A percentile compares a stretch with the other conserved stretches of the same genome.
These are phyloP conservation scores for Backusella sp. DNA, from an alignment of 192 early-diverging fungal species.

Conservation along the genomic window DNA sequence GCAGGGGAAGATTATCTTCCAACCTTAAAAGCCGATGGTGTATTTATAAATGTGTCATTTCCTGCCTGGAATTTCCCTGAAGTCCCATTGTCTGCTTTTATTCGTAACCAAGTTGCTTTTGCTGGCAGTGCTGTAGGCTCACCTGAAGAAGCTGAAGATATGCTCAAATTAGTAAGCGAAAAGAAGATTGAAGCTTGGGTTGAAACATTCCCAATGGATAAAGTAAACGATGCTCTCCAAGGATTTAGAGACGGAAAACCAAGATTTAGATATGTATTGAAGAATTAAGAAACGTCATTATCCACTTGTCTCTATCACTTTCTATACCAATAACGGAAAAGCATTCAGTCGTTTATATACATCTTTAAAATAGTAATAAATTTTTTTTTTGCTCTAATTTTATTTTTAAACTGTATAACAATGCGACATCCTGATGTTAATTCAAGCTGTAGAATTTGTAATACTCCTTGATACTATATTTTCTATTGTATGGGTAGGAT, in stretches of 20 bases:
- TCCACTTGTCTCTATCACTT: too few relatives aligned
- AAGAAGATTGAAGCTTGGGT: slow-evolving; percentile 54
- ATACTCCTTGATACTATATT: too few relatives aligned
- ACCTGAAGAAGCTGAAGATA: slow-evolving; percentile 49
- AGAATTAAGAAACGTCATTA: slow-evolving; percentile 41
- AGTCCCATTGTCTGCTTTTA: neutral
- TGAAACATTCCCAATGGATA: slow-evolving; percentile 54
- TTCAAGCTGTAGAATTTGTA: too few relatives aligned
- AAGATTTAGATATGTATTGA: slow-evolving; percentile 70
- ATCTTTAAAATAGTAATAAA: too few relatives aligned
- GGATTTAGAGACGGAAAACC: slow-evolving; percentile 61
- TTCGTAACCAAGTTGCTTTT: neutral
- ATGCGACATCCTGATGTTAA: too few relatives aligned
- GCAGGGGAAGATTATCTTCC: neutral
- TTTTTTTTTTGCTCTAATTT: too few relatives aligned
- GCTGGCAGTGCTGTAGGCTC: slow-evolving; percentile 12
- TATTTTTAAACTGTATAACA: too few relatives aligned
- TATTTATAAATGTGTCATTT: neutral
- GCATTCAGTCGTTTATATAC: neutral
- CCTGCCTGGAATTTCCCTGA: slow-evolving; percentile 2
- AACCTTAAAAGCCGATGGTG: neutral
- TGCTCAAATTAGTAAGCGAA: slow-evolving; percentile 60
- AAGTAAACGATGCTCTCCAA: slow-evolving; percentile 63
- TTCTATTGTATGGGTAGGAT: too few relatives aligned
- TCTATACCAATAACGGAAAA: slow-evolving; percentile 15